A percentile compares a stretch with the other conserved stretches of the same genome.
phyloP scores from a whole-genome alignment of 495 filamentous ascomycete species.

The Aspergillus kassunensis region DNA sequence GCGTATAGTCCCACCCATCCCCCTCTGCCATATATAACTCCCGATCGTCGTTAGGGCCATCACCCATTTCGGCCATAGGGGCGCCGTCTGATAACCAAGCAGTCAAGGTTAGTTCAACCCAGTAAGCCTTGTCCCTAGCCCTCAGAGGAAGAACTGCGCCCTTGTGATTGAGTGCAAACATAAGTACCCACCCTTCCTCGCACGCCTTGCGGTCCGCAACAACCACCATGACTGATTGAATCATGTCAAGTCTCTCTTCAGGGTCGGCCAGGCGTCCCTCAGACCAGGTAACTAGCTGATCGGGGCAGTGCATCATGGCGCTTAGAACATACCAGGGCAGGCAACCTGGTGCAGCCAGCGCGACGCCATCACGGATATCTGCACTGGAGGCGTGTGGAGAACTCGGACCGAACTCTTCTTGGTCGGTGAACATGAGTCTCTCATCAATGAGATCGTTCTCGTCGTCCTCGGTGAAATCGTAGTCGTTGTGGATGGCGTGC shows the following conservation, averaged over 20 bases:
- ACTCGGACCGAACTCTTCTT: constrained; percentile 4
- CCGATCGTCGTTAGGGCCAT: no score
- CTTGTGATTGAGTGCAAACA: constrained; percentile 12
- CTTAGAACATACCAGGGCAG: constrained; percentile 3
- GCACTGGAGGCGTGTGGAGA: no score
- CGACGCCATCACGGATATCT: constrained; percentile 8
- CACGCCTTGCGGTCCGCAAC: constrained; percentile 20
- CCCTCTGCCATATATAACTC: no score
- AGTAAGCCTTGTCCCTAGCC: constrained; percentile 4
- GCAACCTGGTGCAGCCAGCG: constrained; percentile 1
- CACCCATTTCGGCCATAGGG: no score
- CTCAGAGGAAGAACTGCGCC: constrained; percentile 15
- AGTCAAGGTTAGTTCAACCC: no score
- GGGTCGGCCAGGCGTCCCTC: not conserved
- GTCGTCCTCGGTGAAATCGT: no score
- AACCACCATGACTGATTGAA: constrained; percentile 7
- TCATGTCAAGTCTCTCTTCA: not conserved
- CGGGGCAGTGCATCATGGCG: constrained; percentile 15
- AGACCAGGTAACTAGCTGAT: not conserved
- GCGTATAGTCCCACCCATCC: no score
- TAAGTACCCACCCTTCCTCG: constrained; percentile 17
- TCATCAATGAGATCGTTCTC: not conserved
- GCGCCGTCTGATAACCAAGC: no score
- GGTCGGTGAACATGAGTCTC: constrained; percentile 7
- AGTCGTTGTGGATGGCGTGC: no score